phyloP scores from a whole-genome alignment of 225 moss, liverwort and hornwort species.

The Polytrichum formosum region DNA sequence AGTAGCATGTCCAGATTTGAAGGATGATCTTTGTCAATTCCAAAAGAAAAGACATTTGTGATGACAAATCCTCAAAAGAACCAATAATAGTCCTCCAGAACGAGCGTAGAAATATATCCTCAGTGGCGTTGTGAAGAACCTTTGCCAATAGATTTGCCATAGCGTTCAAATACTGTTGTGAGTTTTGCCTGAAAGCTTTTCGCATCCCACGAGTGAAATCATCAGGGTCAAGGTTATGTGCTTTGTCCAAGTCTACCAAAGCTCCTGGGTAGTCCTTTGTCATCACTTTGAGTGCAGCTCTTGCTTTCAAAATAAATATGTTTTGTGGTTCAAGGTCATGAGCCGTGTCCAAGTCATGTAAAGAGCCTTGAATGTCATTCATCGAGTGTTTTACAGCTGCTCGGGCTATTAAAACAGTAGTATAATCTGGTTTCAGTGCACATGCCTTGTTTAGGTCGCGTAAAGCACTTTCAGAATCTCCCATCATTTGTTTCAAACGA shows the following conservation, averaged over 20 bases:
- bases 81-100: background rate
- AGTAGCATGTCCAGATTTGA: background rate
- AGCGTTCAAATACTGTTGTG: background rate
- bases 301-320: background rate
- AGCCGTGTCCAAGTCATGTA: background rate
- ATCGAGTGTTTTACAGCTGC: background rate
- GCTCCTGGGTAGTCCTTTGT: conserved; percentile 1
- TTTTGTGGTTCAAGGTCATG: conserved; percentile 5
- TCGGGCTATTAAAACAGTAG: background rate
- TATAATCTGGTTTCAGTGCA: background rate
- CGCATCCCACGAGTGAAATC: background rate
- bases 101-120: background rate
- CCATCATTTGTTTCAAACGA: background rate
- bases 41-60: conserved; percentile 1
- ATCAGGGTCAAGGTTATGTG: background rate
- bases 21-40: conserved; percentile 1
- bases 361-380: conserved; percentile 1
- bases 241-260: background rate
- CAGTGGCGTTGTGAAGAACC: background rate
- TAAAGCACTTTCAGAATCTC: background rate
- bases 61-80: background rate
- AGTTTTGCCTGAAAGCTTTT: background rate
- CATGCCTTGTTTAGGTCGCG: background rate
- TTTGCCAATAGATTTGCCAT: background rate
- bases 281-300: background rate